These are phyloP conservation scores for Botrytis deweyae DNA, from an alignment of 2,329 filamentous ascomycete species.

Conservation along the genomic window DNA sequence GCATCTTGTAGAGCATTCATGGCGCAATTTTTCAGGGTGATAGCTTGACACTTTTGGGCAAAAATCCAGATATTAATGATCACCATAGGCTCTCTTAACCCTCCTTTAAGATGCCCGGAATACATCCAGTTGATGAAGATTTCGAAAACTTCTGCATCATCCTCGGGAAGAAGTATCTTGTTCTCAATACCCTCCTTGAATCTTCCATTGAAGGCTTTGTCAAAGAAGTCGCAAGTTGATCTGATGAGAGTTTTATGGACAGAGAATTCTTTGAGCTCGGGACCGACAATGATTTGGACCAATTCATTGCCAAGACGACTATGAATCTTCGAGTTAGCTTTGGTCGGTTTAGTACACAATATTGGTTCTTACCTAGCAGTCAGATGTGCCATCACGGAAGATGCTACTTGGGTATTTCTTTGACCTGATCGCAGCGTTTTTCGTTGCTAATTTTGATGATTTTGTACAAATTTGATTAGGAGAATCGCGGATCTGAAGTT, in stretches of 20 bases:
- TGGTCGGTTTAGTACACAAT: background rate
- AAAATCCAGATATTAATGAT: background rate
- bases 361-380: background rate
- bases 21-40: background rate
- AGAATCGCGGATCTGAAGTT: background rate
- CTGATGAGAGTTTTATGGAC: background rate
- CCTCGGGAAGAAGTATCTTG: background rate
- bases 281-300: background rate
- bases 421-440: background rate
- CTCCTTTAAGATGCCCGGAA: background rate
- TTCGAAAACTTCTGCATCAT: background rate
- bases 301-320: background rate
- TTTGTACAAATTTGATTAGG: background rate
- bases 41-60: background rate
- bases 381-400: background rate
- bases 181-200: background rate
- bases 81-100: background rate
- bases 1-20: background rate
- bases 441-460: background rate
- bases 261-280: background rate
- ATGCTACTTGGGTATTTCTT: background rate
- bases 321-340: background rate
- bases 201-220: background rate
- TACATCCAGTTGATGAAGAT: background rate
- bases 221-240: background rate